Evolutionary conservation across 2,329 filamentous ascomycete genomes (phyloP).

Genomic region (Helotiales sp.): DNA sequence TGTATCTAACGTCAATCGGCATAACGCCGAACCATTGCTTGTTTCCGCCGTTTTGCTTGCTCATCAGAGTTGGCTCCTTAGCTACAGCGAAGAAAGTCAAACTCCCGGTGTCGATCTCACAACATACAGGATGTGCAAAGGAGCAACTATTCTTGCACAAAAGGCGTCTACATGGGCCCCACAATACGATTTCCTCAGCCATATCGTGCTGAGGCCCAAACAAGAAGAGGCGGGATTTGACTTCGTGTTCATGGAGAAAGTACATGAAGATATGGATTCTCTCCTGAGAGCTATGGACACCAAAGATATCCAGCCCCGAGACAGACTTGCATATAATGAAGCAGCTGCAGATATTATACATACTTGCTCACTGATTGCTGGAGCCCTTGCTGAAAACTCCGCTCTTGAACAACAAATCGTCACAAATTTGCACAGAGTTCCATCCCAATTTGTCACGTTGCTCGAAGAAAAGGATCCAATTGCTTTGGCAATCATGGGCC

Average conservation of each 20-base stretch:
- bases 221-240: background rate
- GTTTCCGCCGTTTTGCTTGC: slow-evolving; percentile 12
- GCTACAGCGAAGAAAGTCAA: background rate
- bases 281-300: slow-evolving; percentile 1
- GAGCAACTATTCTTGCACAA: slow-evolving; percentile 5
- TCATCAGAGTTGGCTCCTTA: slow-evolving; percentile 14
- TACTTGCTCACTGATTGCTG: slow-evolving; percentile 9
- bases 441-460: slow-evolving; percentile 11
- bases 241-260: slow-evolving; percentile 7
- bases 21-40: slow-evolving; percentile 9
- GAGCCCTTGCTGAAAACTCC: background rate
- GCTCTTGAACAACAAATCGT: slow-evolving; percentile 20
- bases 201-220: background rate
- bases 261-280: slow-evolving; percentile 6
- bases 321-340: slow-evolving; percentile 3
- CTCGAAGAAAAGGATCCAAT: slow-evolving; percentile 14
- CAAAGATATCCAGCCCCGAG: background rate
- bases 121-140: slow-evolving; percentile 16
- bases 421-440: slow-evolving; percentile 13
- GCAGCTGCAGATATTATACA: slow-evolving; percentile 6
- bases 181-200: background rate
- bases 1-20: background rate
- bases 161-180: slow-evolving; percentile 3
- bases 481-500: slow-evolving; percentile 18
- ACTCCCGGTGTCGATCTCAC: background rate